Evolutionary conservation across 2,329 filamentous ascomycete genomes (phyloP).

Genomic region (Fusarium udum): DNA sequence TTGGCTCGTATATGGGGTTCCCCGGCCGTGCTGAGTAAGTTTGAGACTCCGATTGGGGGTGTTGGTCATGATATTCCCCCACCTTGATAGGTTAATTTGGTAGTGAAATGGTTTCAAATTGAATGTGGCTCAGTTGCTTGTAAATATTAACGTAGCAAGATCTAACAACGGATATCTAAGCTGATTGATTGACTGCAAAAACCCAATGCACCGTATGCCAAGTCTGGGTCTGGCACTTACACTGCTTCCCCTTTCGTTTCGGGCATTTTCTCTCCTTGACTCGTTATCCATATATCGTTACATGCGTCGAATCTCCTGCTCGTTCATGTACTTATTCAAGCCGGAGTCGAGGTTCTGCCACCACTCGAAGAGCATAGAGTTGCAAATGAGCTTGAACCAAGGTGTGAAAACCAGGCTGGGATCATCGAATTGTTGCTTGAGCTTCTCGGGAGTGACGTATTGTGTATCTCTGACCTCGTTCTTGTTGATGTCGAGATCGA

Average conservation of each 20-base stretch:
- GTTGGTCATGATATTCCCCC: neutral
- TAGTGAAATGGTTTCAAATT: constrained; percentile 35
- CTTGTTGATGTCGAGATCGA: constrained; percentile 80
- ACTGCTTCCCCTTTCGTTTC: constrained; percentile 1
- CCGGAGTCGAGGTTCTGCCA: constrained; percentile 86
- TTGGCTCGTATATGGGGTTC: neutral
- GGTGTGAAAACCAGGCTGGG: constrained; percentile 87
- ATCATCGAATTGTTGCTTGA: constrained; percentile 87
- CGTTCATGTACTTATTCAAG: constrained; percentile 85
- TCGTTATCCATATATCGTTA: constrained; percentile 13
- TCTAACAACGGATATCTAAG: constrained; percentile 43
- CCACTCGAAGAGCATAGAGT: constrained; percentile 98
- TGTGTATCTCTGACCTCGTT: constrained; percentile 90
- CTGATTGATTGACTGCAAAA: constrained; percentile 38
- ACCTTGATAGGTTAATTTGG: neutral
- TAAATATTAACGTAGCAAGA: constrained; percentile 3
- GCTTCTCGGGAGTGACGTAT: constrained; percentile 83
- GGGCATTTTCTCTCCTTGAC: neutral
- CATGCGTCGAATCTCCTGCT: constrained; percentile 91
- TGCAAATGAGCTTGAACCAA: constrained; percentile 99
- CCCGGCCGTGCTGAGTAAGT: neutral
- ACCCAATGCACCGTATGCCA: constrained; percentile 20
- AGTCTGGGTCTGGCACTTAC: constrained; percentile 2
- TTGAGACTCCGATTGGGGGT: neutral
- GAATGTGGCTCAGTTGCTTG: constrained; percentile 23